Conservation (phyloP, 106 monocot genomes). For the Iris macrosiphon region DNA sequence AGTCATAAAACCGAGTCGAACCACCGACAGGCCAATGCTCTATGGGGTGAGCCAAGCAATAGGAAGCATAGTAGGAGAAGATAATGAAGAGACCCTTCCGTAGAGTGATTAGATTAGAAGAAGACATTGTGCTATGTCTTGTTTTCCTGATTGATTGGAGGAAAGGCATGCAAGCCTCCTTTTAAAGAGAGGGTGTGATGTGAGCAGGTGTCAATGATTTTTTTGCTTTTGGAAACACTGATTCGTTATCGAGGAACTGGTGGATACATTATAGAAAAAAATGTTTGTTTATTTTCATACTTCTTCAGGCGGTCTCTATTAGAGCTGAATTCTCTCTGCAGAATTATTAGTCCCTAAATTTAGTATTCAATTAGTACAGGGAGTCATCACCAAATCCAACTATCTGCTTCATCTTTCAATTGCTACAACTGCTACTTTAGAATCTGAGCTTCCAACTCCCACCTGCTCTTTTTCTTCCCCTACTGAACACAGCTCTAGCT, state of each 20-base stretch:
- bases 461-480: conserved; percentile 9
- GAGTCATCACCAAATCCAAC: neutral
- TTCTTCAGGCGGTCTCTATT: neutral
- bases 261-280: too few relatives aligned
- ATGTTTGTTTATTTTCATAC: neutral
- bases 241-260: neutral
- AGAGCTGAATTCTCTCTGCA: neutral
- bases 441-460: conserved; percentile 5
- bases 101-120: neutral
- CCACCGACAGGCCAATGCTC: neutral
- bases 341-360: neutral
- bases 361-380: neutral
- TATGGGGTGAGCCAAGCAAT: neutral
- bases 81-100: neutral
- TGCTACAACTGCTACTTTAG: neutral
- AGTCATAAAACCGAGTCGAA: neutral
- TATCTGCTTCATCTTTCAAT: neutral
- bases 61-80: neutral
- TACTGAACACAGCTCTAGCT: too few relatives aligned
- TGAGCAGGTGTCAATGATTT: conserved; percentile 4
- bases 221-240: conserved; percentile 7
- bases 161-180: neutral
- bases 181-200: neutral
- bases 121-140: neutral
- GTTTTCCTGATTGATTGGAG: too few relatives aligned